phyloP scores from a whole-genome alignment of 2,329 filamentous ascomycete genomes.

The Bimuria novae-zelandiae region DNA sequence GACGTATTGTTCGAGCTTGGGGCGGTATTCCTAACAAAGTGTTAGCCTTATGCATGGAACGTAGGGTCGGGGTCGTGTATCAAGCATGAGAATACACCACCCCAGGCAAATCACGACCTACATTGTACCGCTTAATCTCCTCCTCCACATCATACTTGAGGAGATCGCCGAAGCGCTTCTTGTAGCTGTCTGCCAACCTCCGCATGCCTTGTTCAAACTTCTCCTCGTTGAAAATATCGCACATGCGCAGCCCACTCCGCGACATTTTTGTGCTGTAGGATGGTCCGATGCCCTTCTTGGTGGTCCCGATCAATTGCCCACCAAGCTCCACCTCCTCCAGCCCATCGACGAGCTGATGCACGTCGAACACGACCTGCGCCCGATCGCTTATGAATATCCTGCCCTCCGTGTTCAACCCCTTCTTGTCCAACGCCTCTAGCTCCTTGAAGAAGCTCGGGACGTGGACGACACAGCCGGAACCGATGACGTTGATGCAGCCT shows the following conservation, averaged over 20 bases:
- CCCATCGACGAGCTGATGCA: constrained; percentile 71
- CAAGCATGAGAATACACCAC: too few species aligned
- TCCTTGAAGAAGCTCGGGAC: constrained; percentile 70
- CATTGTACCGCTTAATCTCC: constrained; percentile 67
- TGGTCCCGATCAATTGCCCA: neutral
- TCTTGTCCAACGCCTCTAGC: constrained; percentile 62
- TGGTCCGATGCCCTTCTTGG: constrained; percentile 46
- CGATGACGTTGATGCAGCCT: constrained; percentile 72
- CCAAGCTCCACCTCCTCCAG: constrained; percentile 63
- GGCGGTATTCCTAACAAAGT: constrained; percentile 54
- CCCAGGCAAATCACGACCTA: constrained; percentile 22
- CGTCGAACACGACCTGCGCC: constrained; percentile 66
- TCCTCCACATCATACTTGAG: constrained; percentile 71
- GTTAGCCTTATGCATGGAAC: too few species aligned
- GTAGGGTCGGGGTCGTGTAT: too few species aligned
- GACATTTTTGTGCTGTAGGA: constrained; percentile 67
- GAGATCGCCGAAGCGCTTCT: constrained; percentile 71
- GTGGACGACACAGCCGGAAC: constrained; percentile 68
- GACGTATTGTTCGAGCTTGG: constrained; percentile 62
- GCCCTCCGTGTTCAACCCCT: constrained; percentile 63
- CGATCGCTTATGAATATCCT: constrained; percentile 68
- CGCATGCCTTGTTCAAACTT: constrained; percentile 70
- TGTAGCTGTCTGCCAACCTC: constrained; percentile 64
- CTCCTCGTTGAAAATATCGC: constrained; percentile 69
- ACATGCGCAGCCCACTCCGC: constrained; percentile 68